These are phyloP conservation scores for Bipolaris zeicola DNA, from an alignment of 2,329 filamentous ascomycete species.

Conservation along the genomic window DNA sequence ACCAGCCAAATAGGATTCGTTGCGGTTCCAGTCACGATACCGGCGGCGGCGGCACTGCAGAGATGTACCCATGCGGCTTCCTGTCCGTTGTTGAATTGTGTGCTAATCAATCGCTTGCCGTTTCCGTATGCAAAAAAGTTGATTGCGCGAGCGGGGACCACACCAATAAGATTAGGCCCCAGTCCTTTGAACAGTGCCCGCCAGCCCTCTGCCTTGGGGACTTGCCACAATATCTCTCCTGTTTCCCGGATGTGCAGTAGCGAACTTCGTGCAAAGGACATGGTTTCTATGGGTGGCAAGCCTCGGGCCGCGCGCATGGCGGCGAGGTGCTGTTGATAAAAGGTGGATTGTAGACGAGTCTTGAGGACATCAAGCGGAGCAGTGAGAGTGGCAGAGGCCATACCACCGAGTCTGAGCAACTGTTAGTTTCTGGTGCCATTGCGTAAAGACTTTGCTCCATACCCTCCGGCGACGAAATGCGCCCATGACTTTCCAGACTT, in stretches of 20 bases:
- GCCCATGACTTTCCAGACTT: conserved; percentile 78
- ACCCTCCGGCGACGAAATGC: conserved; percentile 91
- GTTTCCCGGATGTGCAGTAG: conserved; percentile 82
- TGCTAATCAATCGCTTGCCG: conserved; percentile 79
- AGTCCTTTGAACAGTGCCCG: conserved; percentile 91
- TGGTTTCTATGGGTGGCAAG: conserved; percentile 58
- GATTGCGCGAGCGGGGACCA: conserved; percentile 86
- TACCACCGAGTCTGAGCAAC: conserved; percentile 74
- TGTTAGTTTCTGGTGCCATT: conserved; percentile 20
- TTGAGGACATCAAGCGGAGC: conserved; percentile 93
- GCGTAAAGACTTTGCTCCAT: conserved; percentile 43
- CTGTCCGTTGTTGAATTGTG: conserved; percentile 72
- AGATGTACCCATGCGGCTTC: conserved; percentile 80
- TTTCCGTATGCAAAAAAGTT: conserved; percentile 96
- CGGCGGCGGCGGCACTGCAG: conserved; percentile 74
- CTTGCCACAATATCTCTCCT: conserved; percentile 79
- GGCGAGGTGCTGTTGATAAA: conserved; percentile 84
- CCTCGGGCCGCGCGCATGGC: conserved; percentile 67
- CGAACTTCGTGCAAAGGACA: conserved; percentile 69
- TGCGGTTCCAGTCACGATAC: conserved; percentile 83
- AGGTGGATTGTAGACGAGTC: conserved; percentile 90
- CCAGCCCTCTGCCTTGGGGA: conserved; percentile 81
- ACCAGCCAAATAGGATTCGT: conserved; percentile 98
- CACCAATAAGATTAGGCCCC: conserved; percentile 86
- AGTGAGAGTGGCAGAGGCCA: conserved; percentile 90